Base-by-base conservation (phyloP, 116 monocot genomes). In the Cymodocea nodosa region DNA sequence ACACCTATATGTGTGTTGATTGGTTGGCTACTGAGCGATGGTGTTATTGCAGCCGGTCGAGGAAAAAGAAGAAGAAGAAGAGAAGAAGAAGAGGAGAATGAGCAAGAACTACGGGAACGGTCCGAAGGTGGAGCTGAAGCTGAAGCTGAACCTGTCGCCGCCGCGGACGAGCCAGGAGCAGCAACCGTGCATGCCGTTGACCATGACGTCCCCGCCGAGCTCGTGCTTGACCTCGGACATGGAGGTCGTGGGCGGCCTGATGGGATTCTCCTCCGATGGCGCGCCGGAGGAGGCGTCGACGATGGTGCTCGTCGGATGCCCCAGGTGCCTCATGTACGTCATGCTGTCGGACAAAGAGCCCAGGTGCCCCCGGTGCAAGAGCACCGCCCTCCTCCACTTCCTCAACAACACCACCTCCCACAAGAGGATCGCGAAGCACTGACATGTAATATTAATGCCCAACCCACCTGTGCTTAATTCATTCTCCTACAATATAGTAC, bases 331-430 rank as follows among this genome's bases (percentile, higher is more conserved):
- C 67, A 83, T 85, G 78, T 89, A 89, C 25, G 89, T 89, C 62
- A 89, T 89, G 89, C 78, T 89, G 36, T 74, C 85, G 4, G 83
- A 83, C 68, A 76, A 73, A 8, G 89, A 89, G n/a, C 89, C 85
- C n/a, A 74, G 69, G 64, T 89, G 89, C 74, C 89, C 89, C 66
- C 83, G 76, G 63, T 89, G 89, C 83, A 78, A 78, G 68, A 80
- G 74, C 67, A 65, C 85, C 20, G 83, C 81, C 30, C 67, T 89
- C 30, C 82, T 85, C 51, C 76, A 89, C 67, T 85, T 85, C 78
- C 57, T 48, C 66, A 62, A 35, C n/a, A 55, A 71, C 69, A 23
- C 35, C 37, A 58, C 56, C 69, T 19, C 48, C 64, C 25, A 36
- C 62, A 63, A 63, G 54, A 73, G 71, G 69, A 50, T 5, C 52